These are phyloP conservation scores for Peterozyma xylosa DNA, from an alignment of 805 yeast genomes.

Conservation along the genomic window DNA sequence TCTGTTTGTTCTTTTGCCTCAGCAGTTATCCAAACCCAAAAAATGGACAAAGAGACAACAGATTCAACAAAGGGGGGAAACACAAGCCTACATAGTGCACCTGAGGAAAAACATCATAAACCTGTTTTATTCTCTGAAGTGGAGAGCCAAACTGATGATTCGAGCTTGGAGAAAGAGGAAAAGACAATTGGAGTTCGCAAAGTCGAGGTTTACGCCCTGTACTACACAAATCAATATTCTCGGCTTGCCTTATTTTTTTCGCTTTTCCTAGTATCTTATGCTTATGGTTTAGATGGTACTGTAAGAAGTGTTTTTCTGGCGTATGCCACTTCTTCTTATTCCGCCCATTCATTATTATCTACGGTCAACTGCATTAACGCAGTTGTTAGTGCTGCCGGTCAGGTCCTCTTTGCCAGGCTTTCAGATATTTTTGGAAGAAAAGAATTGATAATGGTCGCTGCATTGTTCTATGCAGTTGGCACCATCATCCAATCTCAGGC, in stretches of 20 bases:
- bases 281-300: conserved; percentile 51
- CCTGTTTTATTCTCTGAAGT: too few relatives aligned
- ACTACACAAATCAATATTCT: conserved; percentile 29
- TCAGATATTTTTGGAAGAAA: conserved; percentile 61
- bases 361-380: conserved; percentile 51
- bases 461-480: conserved; percentile 53
- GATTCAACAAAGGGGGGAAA: too few relatives aligned
- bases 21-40: too few relatives aligned
- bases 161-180: conserved; percentile 1
- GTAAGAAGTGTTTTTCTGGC: conserved; percentile 41
- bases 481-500: conserved; percentile 60
- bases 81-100: too few relatives aligned
- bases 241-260: conserved; percentile 36
- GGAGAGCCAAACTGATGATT: not conserved
- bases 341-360: conserved; percentile 46
- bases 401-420: conserved; percentile 54
- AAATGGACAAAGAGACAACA: too few relatives aligned
- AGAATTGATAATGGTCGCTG: conserved; percentile 38
- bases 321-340: conserved; percentile 48
- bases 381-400: conserved; percentile 64
- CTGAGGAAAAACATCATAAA: too few relatives aligned
- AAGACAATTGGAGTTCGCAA: conserved; percentile 46
- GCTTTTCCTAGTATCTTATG: conserved; percentile 48
- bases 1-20: too few relatives aligned
- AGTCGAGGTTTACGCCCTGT: conserved; percentile 45